Evolutionary conservation across 257 asterid genomes (phyloP).

Genomic region (Nicotiana sylvestris): DNA sequence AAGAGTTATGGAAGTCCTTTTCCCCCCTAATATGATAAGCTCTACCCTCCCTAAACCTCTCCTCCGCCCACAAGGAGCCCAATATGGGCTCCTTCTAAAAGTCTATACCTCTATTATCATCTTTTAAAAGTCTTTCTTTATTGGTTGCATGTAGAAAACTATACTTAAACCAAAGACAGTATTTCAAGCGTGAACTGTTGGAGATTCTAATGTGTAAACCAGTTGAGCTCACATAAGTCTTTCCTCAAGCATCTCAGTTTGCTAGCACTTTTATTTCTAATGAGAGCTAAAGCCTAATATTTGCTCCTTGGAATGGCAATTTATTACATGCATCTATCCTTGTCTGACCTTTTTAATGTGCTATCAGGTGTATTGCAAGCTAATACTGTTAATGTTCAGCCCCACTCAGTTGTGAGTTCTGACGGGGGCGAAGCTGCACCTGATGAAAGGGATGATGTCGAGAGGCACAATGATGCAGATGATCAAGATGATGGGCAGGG

Average conservation of each 20-base stretch:
- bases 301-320: not conserved
- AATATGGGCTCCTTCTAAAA: not conserved
- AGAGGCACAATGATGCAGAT: constrained; percentile 35
- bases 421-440: constrained; percentile 27
- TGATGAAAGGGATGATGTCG: constrained; percentile 29
- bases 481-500: constrained; percentile 33
- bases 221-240: not conserved
- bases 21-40: not conserved
- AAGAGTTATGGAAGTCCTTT: not conserved
- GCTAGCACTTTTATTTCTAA: not conserved
- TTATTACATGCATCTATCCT: not conserved
- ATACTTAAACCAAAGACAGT: not conserved
- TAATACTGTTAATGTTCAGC: constrained; percentile 17
- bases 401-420: constrained; percentile 16
- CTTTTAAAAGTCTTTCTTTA: not conserved
- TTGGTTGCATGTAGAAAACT: not conserved
- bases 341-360: not conserved
- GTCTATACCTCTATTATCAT: not conserved
- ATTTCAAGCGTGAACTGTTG: not conserved
- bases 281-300: not conserved
- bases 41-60: not conserved
- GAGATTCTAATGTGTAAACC: not conserved
- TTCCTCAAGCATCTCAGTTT: not conserved
- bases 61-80: not conserved
- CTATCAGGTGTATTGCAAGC: constrained; percentile 34